phyloP scores from a whole-genome alignment of 371 early-diverging fungal species.

The Mortierella sp. region DNA sequence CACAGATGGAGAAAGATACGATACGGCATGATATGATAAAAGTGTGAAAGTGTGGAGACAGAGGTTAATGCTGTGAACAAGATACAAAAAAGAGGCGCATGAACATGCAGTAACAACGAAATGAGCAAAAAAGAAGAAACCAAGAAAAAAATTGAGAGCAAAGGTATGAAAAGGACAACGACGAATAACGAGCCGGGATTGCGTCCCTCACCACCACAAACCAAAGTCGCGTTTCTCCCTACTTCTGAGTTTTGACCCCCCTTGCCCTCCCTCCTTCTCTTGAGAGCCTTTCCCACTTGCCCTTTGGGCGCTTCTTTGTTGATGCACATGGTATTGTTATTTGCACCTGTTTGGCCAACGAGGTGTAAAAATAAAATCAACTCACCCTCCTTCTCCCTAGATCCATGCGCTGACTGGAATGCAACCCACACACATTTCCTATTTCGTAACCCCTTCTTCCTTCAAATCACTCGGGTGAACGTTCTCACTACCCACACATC shows the following conservation, averaged over 20 bases:
- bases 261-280: neutral
- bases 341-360: neutral
- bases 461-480: no score
- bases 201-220: neutral
- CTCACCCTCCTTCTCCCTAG: no score
- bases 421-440: neutral
- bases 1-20: neutral
- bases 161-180: neutral
- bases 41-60: neutral
- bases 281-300: neutral
- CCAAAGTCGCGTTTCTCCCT: neutral
- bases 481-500: no score
- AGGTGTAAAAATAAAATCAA: neutral
- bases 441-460: neutral
- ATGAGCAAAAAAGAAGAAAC: neutral
- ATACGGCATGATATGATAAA: neutral
- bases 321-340: neutral
- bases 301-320: neutral
- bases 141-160: neutral
- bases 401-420: no score
- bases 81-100: neutral
- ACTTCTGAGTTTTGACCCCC: neutral
- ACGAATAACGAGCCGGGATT: neutral
- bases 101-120: neutral
- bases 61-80: neutral